These are phyloP conservation scores for Ramaria rubella DNA, from an alignment of 768 basidiomycete species.

Conservation along the genomic window DNA sequence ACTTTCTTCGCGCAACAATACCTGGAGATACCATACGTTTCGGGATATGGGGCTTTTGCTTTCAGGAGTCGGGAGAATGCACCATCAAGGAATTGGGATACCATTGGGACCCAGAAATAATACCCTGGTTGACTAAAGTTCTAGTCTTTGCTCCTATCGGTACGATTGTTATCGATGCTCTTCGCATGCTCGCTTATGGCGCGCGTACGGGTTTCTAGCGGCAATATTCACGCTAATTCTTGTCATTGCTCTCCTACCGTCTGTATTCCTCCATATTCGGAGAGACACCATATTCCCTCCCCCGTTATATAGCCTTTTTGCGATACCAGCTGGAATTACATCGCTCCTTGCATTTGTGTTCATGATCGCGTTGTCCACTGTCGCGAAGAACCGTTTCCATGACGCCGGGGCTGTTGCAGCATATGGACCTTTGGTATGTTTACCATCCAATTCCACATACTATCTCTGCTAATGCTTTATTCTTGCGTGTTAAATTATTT, in stretches of 20 bases:
- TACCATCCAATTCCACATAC: not conserved
- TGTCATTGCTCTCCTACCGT: constrained; percentile 14
- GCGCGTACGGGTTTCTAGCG: constrained; percentile 17
- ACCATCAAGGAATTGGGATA: constrained; percentile 18
- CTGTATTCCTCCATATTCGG: constrained; percentile 9
- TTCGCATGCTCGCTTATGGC: not conserved
- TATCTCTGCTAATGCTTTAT: not conserved
- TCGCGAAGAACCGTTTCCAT: constrained; percentile 16
- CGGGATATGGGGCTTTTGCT: constrained; percentile 21
- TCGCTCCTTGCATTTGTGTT: constrained; percentile 16
- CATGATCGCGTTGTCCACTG: constrained; percentile 16
- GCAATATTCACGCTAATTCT: constrained; percentile 16
- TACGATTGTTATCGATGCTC: constrained; percentile 8
- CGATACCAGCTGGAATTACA: constrained; percentile 16
- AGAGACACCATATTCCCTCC: constrained; percentile 16
- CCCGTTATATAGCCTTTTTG: constrained; percentile 16
- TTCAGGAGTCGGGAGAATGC: constrained; percentile 14
- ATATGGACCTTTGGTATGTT: constrained; percentile 12
- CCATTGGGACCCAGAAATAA: constrained; percentile 15
- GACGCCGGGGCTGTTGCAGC: constrained; percentile 12
- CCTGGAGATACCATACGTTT: constrained; percentile 18
- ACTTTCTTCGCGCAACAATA: constrained; percentile 16
- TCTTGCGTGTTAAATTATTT: not conserved
- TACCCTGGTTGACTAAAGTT: constrained; percentile 14
- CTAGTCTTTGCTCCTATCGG: constrained; percentile 20